A percentile compares a stretch with the other conserved stretches of the same genome.
Evolutionary conservation across 257 asterid genomes (phyloP).

Genomic region (Solanum dulcamara): DNA sequence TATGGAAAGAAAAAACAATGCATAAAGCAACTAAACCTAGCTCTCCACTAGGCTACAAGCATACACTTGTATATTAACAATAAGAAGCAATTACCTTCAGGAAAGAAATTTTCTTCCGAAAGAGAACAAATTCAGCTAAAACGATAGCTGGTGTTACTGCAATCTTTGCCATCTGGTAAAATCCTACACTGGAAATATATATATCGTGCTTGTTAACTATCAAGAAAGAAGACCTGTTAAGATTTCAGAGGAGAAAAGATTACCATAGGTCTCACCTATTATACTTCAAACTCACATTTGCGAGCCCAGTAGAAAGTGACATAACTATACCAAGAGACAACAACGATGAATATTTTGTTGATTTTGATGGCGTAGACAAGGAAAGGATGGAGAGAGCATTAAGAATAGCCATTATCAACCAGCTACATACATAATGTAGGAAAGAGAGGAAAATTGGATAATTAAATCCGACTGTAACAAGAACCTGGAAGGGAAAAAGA

Average conservation of each 20-base stretch:
- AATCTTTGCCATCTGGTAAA: constrained; percentile 99
- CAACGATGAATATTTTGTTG: constrained; percentile 61
- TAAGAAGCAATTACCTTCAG: constrained; percentile 42
- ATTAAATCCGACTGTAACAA: constrained; percentile 77
- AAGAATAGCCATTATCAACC: constrained; percentile 81
- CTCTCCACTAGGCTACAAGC: neutral
- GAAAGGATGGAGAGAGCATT: constrained; percentile 68
- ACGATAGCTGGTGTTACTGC: constrained; percentile 97
- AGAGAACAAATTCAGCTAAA: constrained; percentile 68
- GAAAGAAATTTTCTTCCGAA: constrained; percentile 53
- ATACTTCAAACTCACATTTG: constrained; percentile 92
- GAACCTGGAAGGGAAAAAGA: constrained; percentile 52
- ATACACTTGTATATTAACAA: neutral
- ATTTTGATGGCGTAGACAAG: constrained; percentile 67
- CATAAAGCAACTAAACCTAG: neutral
- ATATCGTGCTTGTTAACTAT: neutral
- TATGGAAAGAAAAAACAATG: neutral
- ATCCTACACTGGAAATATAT: constrained; percentile 67
- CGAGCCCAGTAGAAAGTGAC: constrained; percentile 99
- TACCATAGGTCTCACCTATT: constrained; percentile 50
- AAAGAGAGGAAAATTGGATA: constrained; percentile 87
- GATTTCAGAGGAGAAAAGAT: neutral
- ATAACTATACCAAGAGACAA: constrained; percentile 90
- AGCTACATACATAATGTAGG: constrained; percentile 84
- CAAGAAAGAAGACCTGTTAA: neutral